These are phyloP conservation scores for Herpetomonas tarakana DNA, from an alignment of 208 protist genomes.

Conservation along the genomic window DNA sequence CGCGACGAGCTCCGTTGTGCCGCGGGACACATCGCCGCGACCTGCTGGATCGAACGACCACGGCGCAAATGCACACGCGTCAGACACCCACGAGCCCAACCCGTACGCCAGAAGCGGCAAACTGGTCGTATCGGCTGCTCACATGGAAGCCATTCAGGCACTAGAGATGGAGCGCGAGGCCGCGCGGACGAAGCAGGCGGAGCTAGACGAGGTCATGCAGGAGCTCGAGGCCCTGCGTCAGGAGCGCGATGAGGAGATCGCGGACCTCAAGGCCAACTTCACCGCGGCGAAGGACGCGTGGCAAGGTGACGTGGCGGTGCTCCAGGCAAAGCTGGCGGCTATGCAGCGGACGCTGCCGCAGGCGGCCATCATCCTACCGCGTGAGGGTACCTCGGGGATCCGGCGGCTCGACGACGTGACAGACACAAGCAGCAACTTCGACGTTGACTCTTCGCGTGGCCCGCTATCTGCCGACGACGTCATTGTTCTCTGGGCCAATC, in stretches of 20 bases:
- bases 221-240: constrained; percentile 41
- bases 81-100: background rate
- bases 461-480: background rate
- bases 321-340: constrained; percentile 51
- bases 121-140: constrained; percentile 43
- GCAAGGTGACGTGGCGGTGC: constrained; percentile 44
- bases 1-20: background rate
- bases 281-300: constrained; percentile 43
- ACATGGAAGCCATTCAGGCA: constrained; percentile 46
- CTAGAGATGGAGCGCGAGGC: constrained; percentile 52
- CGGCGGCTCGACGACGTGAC: background rate
- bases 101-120: background rate
- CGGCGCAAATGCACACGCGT: too few relatives aligned
- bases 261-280: constrained; percentile 45
- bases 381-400: background rate
- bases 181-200: constrained; percentile 34
- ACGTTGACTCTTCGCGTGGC: background rate
- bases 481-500: constrained; percentile 25
- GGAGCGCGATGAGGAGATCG: constrained; percentile 56
- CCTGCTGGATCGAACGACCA: too few relatives aligned
- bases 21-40: too few relatives aligned
- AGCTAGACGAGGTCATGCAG: constrained; percentile 44
- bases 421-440: constrained; percentile 2
- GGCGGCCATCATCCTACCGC: constrained; percentile 13
- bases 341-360: constrained; percentile 32